Conservation (phyloP, 2,329 filamentous ascomycete species). For the Cladorrhinum sp. region DNA sequence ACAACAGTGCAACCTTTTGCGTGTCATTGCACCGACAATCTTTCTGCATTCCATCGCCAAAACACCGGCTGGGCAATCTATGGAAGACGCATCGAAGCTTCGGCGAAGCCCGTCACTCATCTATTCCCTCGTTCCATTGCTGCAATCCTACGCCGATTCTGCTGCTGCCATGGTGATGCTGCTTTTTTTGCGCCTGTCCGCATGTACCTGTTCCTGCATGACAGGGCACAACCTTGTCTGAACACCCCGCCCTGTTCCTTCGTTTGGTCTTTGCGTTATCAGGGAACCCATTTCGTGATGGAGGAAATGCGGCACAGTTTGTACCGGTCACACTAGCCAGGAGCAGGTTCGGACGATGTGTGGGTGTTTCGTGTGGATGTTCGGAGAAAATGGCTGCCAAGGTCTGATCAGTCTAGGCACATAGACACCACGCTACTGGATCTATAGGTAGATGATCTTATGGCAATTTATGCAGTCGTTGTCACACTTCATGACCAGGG, state of each 20-base stretch:
- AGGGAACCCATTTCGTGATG: not conserved
- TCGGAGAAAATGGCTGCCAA: not conserved
- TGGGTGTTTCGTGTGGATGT: not conserved
- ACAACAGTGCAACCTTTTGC: not conserved
- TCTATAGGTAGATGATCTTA: not conserved
- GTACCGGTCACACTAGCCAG: not conserved
- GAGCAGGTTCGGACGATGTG: not conserved
- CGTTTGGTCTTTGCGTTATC: not conserved
- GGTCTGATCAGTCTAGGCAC: not conserved
- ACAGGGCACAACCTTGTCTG: not conserved
- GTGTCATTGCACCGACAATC: not conserved
- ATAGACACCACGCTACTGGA: not conserved
- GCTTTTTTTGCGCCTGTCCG: not conserved
- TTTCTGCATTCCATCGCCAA: not conserved
- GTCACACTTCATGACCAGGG: not conserved
- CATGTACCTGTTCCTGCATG: not conserved
- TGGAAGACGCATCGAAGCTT: slow-evolving; percentile 13
- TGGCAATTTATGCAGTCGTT: not conserved
- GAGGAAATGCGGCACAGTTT: not conserved
- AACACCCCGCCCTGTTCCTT: not conserved
- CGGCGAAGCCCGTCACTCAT: slow-evolving; percentile 7
- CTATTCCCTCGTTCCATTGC: not conserved
- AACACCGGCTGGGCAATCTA: slow-evolving; percentile 1
- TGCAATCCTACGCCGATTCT: not conserved
- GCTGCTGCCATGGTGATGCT: not conserved